Evolutionary conservation across 352 stramenopile genomes (phyloP).

Genomic region (Pythium dissotocum): DNA sequence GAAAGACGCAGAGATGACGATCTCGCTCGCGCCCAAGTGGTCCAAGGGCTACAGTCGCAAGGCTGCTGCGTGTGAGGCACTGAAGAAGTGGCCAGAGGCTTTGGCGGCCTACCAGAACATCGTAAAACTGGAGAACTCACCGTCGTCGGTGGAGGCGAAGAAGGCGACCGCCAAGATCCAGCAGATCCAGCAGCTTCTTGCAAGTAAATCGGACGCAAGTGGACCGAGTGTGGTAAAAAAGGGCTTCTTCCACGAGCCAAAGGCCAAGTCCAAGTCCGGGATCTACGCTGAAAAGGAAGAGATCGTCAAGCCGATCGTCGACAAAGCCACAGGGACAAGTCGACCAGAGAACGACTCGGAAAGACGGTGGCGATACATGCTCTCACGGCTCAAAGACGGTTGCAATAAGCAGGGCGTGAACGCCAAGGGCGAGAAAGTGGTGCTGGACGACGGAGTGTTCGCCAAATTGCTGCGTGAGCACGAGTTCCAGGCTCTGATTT

Average conservation of each 20-base stretch:
- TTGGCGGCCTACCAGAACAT: slow-evolving; percentile 74
- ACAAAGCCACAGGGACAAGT: slow-evolving; percentile 21
- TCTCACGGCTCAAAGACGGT: slow-evolving; percentile 56
- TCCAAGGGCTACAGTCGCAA: slow-evolving; percentile 93
- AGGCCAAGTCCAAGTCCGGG: slow-evolving; percentile 30
- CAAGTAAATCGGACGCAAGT: slow-evolving; percentile 1
- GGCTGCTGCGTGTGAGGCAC: slow-evolving; percentile 75
- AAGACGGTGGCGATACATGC: slow-evolving; percentile 65
- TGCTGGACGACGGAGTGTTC: slow-evolving; percentile 82
- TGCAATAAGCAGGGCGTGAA: slow-evolving; percentile 61
- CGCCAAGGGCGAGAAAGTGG: slow-evolving; percentile 50
- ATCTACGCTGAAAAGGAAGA: slow-evolving; percentile 73
- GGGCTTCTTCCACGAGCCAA: slow-evolving; percentile 45
- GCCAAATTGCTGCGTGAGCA: slow-evolving; percentile 61
- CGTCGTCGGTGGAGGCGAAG: slow-evolving; percentile 34
- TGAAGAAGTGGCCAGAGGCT: slow-evolving; percentile 63
- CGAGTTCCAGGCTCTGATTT: slow-evolving; percentile 81
- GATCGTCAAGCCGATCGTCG: slow-evolving; percentile 32
- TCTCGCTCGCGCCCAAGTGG: slow-evolving; percentile 86
- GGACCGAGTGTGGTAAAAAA: slow-evolving; percentile 32
- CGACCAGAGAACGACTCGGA: slow-evolving; percentile 37
- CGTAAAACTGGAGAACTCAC: slow-evolving; percentile 64
- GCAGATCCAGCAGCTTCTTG: slow-evolving; percentile 15
- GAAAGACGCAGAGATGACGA: slow-evolving; percentile 77
- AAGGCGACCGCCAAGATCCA: slow-evolving; percentile 45